Base-by-base conservation (phyloP, 768 basidiomycete genomes). In the Phaeotremella fagi region DNA sequence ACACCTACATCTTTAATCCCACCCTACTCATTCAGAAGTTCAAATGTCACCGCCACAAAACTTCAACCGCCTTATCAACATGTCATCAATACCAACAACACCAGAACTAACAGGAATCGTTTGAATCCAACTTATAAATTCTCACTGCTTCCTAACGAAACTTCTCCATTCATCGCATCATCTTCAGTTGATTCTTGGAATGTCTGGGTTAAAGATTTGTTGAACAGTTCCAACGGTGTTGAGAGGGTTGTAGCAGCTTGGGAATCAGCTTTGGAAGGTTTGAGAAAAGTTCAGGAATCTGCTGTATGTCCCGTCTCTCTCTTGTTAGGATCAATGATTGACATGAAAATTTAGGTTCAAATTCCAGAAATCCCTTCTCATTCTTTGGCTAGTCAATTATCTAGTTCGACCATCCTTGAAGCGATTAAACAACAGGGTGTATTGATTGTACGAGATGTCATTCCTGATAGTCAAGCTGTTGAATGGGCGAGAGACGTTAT, bases 371-470 rank as follows among this genome's bases (percentile, higher is more conserved):
- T 69, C 43, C 24, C 61, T 5, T 69, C 59, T 36, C 54, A 55
- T 18, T 43, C 54, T 2, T 60, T 69, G 1, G 18, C 48, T 11
- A 26, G 44, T 1, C 48, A 52, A 18, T 57, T 66, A n/a, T 18
- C 38, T 15, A 49, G 48, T 1, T 18, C 55, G 16, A 24, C 28
- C 12, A 38, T 47, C 3, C 23, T 60, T 22, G 24, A 55, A n/a
- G 45, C 54, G 1, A 61, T 66, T 50, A 43, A 37, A 22, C 16
- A 24, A 9, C 55, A 52, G 20, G 68, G 68, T 22, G 29, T 54
- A 29, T 35, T 70, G 24, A 45, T 70, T 15, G 52, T 70, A 0
- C 49, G 68, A 20, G 65, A 70, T 50, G 68, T 70, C 31, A 52
- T 70, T 4, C 51, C 53, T 18, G 68, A 70, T 47, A 45, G 29